Conservation (phyloP, 331 rosid genomes). For the Cydonia oblonga region DNA sequence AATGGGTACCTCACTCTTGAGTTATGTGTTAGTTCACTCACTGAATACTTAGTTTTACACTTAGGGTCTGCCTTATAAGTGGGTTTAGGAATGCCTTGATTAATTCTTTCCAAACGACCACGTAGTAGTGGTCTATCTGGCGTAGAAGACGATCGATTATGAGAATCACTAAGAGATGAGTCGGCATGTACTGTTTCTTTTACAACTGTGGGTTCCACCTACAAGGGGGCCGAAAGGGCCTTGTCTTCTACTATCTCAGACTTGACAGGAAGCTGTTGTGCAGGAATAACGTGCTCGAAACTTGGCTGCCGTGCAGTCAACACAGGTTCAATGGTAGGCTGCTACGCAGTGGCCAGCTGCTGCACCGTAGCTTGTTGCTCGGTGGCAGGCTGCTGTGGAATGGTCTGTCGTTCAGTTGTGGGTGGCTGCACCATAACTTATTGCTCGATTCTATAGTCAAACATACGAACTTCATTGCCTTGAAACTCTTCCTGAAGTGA, state of each 20-base stretch:
- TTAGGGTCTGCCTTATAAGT: background rate
- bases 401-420: too few species aligned
- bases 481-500: background rate
- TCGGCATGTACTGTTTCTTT: background rate
- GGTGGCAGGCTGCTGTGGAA: fast-evolving
- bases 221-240: fast-evolving
- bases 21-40: too few species aligned
- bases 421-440: too few species aligned
- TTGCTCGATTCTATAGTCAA: too few species aligned
- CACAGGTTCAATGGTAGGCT: background rate
- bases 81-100: background rate
- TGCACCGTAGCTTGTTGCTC: background rate
- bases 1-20: background rate
- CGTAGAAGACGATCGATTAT: too few species aligned
- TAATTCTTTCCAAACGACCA: fast-evolving
- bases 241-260: fast-evolving
- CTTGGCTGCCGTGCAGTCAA: fast-evolving
- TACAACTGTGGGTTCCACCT: background rate
- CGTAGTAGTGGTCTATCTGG: fast-evolving
- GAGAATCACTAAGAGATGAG: background rate
- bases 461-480: background rate
- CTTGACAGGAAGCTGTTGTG: fast-evolving
- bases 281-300: fast-evolving
- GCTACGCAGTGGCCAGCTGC: fast-evolving
- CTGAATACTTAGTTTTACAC: background rate